phyloP scores from a whole-genome alignment of 305 asterid species.

The Fraxinus baroniana region DNA sequence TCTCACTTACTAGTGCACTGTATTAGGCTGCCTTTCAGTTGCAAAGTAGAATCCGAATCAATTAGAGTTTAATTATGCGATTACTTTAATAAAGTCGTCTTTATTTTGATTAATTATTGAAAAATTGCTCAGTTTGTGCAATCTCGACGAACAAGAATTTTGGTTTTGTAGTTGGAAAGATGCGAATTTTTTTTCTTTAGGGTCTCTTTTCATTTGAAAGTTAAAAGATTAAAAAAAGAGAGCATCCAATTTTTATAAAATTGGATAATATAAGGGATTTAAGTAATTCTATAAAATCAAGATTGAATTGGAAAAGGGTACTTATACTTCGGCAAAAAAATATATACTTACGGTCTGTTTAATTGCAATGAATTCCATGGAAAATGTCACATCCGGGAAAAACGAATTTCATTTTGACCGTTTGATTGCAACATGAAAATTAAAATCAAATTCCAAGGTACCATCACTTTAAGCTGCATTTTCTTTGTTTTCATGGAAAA shows the following conservation, averaged over 20 bases:
- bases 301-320: background rate
- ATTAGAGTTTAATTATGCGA: conserved; percentile 31
- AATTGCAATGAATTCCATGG: no score
- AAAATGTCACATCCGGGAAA: no score
- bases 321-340: background rate
- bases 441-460: no score
- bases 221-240: conserved; percentile 16
- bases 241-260: conserved; percentile 17
- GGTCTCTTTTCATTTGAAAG: conserved; percentile 16
- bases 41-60: conserved; percentile 20
- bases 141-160: conserved; percentile 35
- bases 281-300: background rate
- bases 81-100: conserved; percentile 51
- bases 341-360: background rate
- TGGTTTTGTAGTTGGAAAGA: conserved; percentile 45
- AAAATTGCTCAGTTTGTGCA: conserved; percentile 38
- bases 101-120: conserved; percentile 33
- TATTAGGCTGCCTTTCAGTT: conserved; percentile 27
- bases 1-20: background rate
- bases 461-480: no score
- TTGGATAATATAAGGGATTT: background rate
- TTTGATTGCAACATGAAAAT: no score
- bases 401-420: no score
- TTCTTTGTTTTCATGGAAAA: no score
- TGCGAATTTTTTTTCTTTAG: conserved; percentile 30